Evolutionary conservation across 2,329 filamentous ascomycete species (phyloP), one percentile per base, ranked within the genome.

Genomic region (Dactylellina drechsleri): DNA sequence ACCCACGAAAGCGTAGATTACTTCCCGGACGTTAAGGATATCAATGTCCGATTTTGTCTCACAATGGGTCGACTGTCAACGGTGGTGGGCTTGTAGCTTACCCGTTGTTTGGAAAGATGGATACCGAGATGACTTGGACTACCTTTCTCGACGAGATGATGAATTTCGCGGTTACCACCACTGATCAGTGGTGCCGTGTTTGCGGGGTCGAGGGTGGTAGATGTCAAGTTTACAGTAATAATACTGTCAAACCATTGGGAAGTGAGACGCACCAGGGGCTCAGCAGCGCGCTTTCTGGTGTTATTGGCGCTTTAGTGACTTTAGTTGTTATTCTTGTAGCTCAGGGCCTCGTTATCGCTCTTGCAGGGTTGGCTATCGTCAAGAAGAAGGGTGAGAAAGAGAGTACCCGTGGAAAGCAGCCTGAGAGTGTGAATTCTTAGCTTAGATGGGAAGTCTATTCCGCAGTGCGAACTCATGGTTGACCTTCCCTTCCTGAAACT

Each of bases 21-120:
- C 13, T 78, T 78, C 49, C 78, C 77, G 10, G 53, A 70, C 12
- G 53, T 28, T 78, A 72, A 83, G 36, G 82, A 85, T 20, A 81
- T 89, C 13, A 83, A 81, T 64, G 84, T 89, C 3, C 85, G 87
- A 13, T 87, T 89, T 80, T 86, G 2, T 89, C 87, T 81, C 84
- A 85, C 36, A 84, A 85, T 47, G 72, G 72, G 15, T 68, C 72
- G 2, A 84, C 84, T 4, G 85, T 85, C 15, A 81, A 83, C 15
- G 70, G 78, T 0, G 79, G 80, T 4, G 80, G 81, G 0, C 71
- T 86, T 6, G 80, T 78, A 2, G 76, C 82, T 0, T 89, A 84
- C 80, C 86, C 88, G 0, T 84, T 90, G 6, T 89, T 89, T 77
- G 77, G 77, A 15, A 54, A 61, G 13, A 50, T 70, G 23, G 59